Conservation (phyloP, 768 basidiomycete genomes). For the Trametes elegans region DNA sequence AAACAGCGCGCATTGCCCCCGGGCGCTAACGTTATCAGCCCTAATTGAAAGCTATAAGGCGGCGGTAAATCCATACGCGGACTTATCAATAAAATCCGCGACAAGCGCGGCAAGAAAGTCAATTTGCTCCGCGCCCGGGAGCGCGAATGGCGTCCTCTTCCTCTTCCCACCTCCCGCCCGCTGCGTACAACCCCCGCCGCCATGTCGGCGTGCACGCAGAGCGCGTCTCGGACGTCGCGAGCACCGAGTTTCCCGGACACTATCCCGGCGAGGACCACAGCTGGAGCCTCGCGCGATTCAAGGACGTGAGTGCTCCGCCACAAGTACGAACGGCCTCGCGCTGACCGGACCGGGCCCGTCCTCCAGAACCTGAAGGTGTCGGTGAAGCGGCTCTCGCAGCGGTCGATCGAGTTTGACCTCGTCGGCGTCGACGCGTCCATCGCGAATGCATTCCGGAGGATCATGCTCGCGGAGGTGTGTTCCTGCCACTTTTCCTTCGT, state of each 20-base stretch:
- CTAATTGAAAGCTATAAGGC: not conserved
- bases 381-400: constrained; percentile 76
- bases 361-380: constrained; percentile 71
- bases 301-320: constrained; percentile 52
- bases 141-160: constrained; percentile 27
- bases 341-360: not conserved
- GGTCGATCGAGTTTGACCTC: constrained; percentile 91
- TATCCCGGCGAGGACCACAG: constrained; percentile 81
- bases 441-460: constrained; percentile 90
- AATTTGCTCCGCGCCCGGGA: constrained; percentile 8
- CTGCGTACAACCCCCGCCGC: constrained; percentile 41
- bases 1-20: no score
- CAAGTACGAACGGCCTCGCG: not conserved
- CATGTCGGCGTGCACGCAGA: constrained; percentile 72
- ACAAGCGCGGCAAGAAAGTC: constrained; percentile 3
- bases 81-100: not conserved
- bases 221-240: constrained; percentile 76
- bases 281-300: constrained; percentile 78
- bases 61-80: not conserved
- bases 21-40: no score
- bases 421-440: constrained; percentile 95
- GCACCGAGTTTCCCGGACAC: constrained; percentile 89
- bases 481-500: not conserved
- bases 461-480: constrained; percentile 89
- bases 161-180: constrained; percentile 23